Conservation (phyloP, 148 eudicot genomes). For the Heliamphora exappendiculata region DNA sequence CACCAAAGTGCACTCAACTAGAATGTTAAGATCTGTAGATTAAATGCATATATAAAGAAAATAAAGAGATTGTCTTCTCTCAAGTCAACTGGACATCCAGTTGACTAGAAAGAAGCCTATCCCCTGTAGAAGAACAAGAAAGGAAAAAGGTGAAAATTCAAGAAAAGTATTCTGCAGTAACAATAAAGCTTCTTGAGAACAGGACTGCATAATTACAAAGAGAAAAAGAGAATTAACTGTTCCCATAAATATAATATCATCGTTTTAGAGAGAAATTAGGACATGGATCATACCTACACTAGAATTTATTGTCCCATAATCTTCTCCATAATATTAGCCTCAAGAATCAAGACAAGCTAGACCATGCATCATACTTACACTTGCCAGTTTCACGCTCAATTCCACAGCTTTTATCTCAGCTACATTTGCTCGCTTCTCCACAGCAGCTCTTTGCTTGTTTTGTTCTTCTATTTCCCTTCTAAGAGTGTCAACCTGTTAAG, state of each 20-base stretch:
- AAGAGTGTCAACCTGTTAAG: slow-evolving; percentile 47
- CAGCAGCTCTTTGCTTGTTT: slow-evolving; percentile 34
- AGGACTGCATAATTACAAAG: background rate
- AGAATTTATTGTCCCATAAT: background rate
- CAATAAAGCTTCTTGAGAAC: background rate
- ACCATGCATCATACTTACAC: slow-evolving; percentile 30
- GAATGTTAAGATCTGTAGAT: background rate
- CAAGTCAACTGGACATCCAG: background rate
- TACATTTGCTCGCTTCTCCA: slow-evolving; percentile 36
- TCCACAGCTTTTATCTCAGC: slow-evolving; percentile 51
- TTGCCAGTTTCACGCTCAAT: slow-evolving; percentile 38
- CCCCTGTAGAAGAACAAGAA: background rate
- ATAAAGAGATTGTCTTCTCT: slow-evolving; percentile 1
- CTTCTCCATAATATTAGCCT: background rate
- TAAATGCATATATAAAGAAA: background rate
- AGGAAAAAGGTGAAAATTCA: background rate
- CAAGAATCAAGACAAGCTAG: background rate
- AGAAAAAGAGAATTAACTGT: background rate
- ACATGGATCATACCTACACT: background rate
- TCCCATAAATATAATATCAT: background rate
- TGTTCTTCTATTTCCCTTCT: slow-evolving; percentile 49
- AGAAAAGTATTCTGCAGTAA: background rate
- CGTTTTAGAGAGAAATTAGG: background rate
- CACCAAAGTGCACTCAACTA: background rate
- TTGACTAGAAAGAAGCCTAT: background rate